phyloP scores from a whole-genome alignment of 225 moss, liverwort and hornwort genomes.

The Marchantia polymorpha region DNA sequence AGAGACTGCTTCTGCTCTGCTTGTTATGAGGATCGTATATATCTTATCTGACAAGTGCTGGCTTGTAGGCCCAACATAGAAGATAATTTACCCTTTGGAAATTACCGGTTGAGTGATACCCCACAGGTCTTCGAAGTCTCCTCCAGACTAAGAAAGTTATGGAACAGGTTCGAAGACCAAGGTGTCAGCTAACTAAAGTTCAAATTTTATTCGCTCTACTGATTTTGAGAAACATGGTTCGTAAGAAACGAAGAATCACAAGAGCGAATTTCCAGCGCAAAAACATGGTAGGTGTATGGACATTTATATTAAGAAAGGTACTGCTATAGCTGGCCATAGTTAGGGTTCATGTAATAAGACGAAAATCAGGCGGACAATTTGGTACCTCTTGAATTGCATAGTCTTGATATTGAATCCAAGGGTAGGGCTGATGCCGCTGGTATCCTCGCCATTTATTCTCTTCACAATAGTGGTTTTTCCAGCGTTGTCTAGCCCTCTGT shows the following conservation, averaged over 20 bases:
- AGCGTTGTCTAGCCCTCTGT: conserved; percentile 91
- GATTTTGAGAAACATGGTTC: neutral
- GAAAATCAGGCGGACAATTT: neutral
- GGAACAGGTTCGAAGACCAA: no score
- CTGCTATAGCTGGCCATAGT: neutral
- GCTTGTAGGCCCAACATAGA: no score
- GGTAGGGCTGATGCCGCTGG: conserved; percentile 94
- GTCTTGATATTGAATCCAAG: conserved; percentile 98
- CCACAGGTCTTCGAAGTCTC: no score
- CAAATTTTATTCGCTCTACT: neutral
- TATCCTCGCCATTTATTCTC: conserved; percentile 94
- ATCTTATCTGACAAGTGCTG: no score
- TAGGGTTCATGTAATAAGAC: neutral
- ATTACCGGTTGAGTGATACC: no score
- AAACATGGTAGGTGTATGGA: neutral
- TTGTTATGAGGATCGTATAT: no score
- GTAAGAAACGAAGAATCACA: neutral
- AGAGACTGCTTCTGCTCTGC: no score
- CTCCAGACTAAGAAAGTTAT: no score
- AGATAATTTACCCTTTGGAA: no score
- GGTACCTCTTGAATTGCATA: conserved; percentile 81
- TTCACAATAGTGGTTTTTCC: conserved; percentile 98
- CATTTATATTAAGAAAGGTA: neutral
- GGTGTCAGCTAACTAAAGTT: neutral
- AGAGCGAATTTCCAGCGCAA: neutral